Evolutionary conservation across 768 basidiomycete species (phyloP), one percentile per base, ranked within the genome.

Genomic region (Agrocybe pediades): DNA sequence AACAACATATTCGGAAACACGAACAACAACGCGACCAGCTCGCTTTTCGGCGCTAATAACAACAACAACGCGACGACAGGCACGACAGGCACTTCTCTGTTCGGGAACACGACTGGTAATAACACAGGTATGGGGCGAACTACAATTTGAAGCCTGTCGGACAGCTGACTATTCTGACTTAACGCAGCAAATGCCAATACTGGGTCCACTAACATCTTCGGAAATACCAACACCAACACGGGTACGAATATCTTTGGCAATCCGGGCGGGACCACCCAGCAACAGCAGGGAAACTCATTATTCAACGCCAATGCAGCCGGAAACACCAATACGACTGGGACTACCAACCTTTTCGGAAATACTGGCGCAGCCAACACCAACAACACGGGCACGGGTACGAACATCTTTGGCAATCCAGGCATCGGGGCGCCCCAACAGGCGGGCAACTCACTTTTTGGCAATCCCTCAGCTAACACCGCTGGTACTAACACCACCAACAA

Each of bases 61-160:
- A 59, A 49, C 23, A 53, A 61, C 41, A 64, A 60, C 30, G 57
- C 52, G 13, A 51, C 24, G 1, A 49, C 65, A 1, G 68, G 63
- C 50, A 43, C 50, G 43, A n/a, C 50, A 41, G n/a, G 39, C 24
- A n/a, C 3, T 36, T 36, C 33, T 36, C n/a, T 36, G 33, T 36
- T 36, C 33, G 33, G 33, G 13, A 36, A n/a, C n/a, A n/a, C n/a
- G n/a, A n/a, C n/a, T n/a, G n/a, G n/a, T n/a, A n/a, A n/a, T n/a
- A n/a, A n/a, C n/a, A n/a, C n/a, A n/a, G n/a, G n/a, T n/a, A n/a
- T n/a, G n/a, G n/a, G n/a, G n/a, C n/a, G n/a, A n/a, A n/a, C n/a
- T n/a, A n/a, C n/a, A n/a, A n/a, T n/a, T n/a, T n/a, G n/a, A n/a
- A n/a, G n/a, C n/a, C n/a, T n/a, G n/a, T n/a, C n/a, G n/a, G n/a